Conservation (phyloP, 192 early-diverging fungal species). For the Dissophora globulifera region DNA sequence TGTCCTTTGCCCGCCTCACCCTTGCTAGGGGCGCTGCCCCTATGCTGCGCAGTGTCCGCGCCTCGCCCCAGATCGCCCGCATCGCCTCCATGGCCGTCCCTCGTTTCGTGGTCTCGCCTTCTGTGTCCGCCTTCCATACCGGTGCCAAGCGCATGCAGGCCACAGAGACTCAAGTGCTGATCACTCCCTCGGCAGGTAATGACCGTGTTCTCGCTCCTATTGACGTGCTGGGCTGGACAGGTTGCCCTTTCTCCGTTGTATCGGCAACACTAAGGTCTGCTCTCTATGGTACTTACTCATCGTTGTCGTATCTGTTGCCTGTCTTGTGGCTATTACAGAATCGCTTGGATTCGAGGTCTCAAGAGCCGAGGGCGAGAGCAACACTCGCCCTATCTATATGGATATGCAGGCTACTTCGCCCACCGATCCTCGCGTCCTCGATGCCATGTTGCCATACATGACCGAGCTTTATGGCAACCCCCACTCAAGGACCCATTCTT, state of each 20-base stretch:
- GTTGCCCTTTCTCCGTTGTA: no score
- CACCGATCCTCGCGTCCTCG: slow-evolving; percentile 91
- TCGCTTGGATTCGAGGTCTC: slow-evolving; percentile 64
- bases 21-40: slow-evolving; percentile 26
- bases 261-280: no score
- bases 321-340: slow-evolving; percentile 27
- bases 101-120: slow-evolving; percentile 30
- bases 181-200: slow-evolving; percentile 38
- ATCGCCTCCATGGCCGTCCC: background rate
- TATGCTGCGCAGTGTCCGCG: slow-evolving; percentile 28
- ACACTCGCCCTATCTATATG: slow-evolving; percentile 86
- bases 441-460: slow-evolving; percentile 94
- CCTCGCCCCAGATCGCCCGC: slow-evolving; percentile 2
- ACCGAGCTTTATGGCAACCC: slow-evolving; percentile 95
- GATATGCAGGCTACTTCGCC: slow-evolving; percentile 96
- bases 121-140: slow-evolving; percentile 38
- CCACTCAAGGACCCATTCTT: slow-evolving; percentile 96
- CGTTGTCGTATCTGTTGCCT: no score
- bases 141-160: slow-evolving; percentile 18
- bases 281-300: no score
- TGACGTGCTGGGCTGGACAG: no score
- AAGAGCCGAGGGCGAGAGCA: slow-evolving; percentile 40
- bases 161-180: slow-evolving; percentile 21
- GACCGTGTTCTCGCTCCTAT: no score
- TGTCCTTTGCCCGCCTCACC: slow-evolving; percentile 32